Evolutionary conservation across 106 monocot genomes (phyloP), one percentile per base, ranked within the genome.

Genomic region (Ottelia alismoides): DNA sequence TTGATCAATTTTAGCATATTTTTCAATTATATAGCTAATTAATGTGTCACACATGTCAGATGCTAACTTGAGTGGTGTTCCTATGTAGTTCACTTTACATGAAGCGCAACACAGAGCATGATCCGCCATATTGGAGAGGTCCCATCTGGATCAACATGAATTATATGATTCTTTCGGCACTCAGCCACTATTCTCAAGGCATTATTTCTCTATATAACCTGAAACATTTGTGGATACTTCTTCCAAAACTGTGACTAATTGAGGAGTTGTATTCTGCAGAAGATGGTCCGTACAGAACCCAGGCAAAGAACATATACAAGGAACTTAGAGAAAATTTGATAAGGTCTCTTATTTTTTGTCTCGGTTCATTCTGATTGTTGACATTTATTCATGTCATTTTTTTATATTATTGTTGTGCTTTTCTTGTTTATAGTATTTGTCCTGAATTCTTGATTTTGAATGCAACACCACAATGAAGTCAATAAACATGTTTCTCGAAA

Each of bases 81-180:
- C n/a, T n/a, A n/a, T n/a, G n/a, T 55, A 98, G 96, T 49, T 82
- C 96, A 21, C 27, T 98, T 49, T 98, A 85, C 60, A 98, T 98
- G 96, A 98, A 98, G 65, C 64, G 69, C 51, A 98, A 98, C 58
- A 90, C 96, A 6, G 85, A 98, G 63, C 96, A 98, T 66, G 96
- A 98, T 45, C 72, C 85, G 19, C 96, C 96, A 16, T 98, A 98
- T 53, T 98, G 96, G 96, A 78, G 96, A 65, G 96, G 96, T 20
- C 73, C 89, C 23, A 77, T 98, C 60, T 98, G 96, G 96, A 98
- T 98, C 59, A 98, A 98, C 55, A 82, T 98, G 77, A 98, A 98
- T 28, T 98, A 90, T 70, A 64, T 98, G 85, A 79, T 85, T 72
- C 85, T 98, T 58, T 79, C 96, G 48, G 84, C 82, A 22, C 96